These are phyloP conservation scores for Jamesozyma gamospora DNA, from an alignment of 805 yeast species.

Conservation along the genomic window DNA sequence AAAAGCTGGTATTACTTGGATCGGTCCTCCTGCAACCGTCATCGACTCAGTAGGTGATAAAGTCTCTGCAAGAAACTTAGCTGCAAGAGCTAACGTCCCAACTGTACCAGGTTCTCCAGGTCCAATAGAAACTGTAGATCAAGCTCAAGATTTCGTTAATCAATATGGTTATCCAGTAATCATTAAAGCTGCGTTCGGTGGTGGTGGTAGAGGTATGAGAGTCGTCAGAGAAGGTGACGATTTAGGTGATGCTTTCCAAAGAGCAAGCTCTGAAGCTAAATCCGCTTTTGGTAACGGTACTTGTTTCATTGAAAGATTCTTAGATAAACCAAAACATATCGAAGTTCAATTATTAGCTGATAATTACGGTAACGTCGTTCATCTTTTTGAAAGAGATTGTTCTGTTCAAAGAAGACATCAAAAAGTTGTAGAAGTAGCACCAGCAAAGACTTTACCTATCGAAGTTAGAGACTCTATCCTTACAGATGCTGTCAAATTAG, in stretches of 20 bases:
- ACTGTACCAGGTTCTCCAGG: slow-evolving; percentile 98
- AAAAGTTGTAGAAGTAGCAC: slow-evolving; percentile 97
- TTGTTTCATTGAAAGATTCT: slow-evolving; percentile 91
- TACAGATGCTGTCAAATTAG: slow-evolving; percentile 89
- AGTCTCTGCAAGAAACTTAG: slow-evolving; percentile 86
- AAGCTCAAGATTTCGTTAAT: slow-evolving; percentile 71
- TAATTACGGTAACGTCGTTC: slow-evolving; percentile 87
- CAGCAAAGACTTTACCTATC: slow-evolving; percentile 81
- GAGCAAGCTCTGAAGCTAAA: slow-evolving; percentile 91
- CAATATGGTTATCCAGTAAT: slow-evolving; percentile 91
- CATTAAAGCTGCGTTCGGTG: slow-evolving; percentile 98
- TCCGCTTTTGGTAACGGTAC: slow-evolving; percentile 98
- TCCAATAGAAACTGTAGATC: slow-evolving; percentile 71
- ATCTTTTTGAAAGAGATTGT: slow-evolving; percentile 94
- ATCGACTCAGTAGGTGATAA: slow-evolving; percentile 96
- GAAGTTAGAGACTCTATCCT: slow-evolving; percentile 84
- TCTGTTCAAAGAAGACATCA: slow-evolving; percentile 99
- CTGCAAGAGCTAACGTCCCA: slow-evolving; percentile 74
- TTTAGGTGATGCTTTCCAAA: slow-evolving; percentile 78
- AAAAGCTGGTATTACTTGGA: slow-evolving; percentile 87
- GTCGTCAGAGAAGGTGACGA: slow-evolving; percentile 96
- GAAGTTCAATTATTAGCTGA: slow-evolving; percentile 96
- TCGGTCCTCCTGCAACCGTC: slow-evolving; percentile 82
- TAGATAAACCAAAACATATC: slow-evolving; percentile 93
- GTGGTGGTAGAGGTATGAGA: slow-evolving; percentile 99